Percentiles rank a stretch among this genome's conserved stretches.
Conservation (phyloP, 331 rosid genomes). For the Erythrophleum ivorense region DNA sequence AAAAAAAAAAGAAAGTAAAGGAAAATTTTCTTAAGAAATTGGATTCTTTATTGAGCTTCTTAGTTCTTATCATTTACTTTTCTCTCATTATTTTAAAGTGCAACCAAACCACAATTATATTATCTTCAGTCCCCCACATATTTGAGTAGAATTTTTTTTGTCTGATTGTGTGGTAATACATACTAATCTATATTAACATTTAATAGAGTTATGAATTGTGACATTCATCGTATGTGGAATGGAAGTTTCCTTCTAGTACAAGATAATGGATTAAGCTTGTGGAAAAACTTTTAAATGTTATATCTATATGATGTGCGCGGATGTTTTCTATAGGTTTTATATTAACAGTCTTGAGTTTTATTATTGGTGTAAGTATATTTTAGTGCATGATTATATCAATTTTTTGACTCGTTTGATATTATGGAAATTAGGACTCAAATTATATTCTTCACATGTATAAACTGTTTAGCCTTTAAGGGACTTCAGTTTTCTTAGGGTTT, state of each 20-base stretch:
- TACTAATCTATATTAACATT: not conserved
- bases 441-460: not conserved
- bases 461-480: not conserved
- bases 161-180: not conserved
- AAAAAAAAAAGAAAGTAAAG: no score
- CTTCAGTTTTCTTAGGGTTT: slow-evolving; percentile 9
- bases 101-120: not conserved
- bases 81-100: not conserved
- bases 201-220: not conserved
- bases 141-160: not conserved
- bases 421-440: not conserved
- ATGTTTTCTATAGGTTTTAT: not conserved
- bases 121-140: not conserved
- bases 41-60: not conserved
- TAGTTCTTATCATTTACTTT: not conserved
- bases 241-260: not conserved
- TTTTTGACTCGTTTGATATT: not conserved
- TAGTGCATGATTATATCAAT: not conserved
- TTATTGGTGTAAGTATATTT: not conserved
- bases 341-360: not conserved
- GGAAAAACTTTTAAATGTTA: not conserved
- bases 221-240: not conserved
- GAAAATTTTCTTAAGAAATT: not conserved
- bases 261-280: not conserved
- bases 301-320: not conserved